These are phyloP conservation scores for Rhizopus sp. DNA, from an alignment of 371 early-diverging fungal species.

Conservation along the genomic window DNA sequence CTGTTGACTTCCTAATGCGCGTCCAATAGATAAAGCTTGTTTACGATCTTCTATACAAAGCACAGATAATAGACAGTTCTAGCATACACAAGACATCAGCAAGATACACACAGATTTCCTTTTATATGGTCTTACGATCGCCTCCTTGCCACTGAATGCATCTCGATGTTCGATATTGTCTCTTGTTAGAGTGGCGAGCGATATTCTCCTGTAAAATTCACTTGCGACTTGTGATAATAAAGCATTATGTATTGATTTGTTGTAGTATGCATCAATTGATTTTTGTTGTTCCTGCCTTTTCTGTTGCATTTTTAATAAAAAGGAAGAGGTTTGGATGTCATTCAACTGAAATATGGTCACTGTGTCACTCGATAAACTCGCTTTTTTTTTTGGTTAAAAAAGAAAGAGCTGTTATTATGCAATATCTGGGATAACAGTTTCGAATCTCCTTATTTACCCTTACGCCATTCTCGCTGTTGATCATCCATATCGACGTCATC, in stretches of 20 bases:
- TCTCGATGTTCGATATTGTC: constrained; percentile 78
- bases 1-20: constrained; percentile 66
- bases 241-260: constrained; percentile 55
- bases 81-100: neutral
- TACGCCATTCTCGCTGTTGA: constrained; percentile 15
- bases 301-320: constrained; percentile 33
- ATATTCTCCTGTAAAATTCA: constrained; percentile 58
- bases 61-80: constrained; percentile 2
- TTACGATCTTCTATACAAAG: constrained; percentile 51
- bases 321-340: constrained; percentile 10
- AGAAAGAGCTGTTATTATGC: constrained; percentile 1
- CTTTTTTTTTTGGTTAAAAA: constrained; percentile 8
- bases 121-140: constrained; percentile 57
- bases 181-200: constrained; percentile 66
- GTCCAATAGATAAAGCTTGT: constrained; percentile 67
- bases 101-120: no score
- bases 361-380: constrained; percentile 18
- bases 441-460: constrained; percentile 13
- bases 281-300: constrained; percentile 37
- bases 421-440: neutral
- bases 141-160: constrained; percentile 80
- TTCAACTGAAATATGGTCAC: constrained; percentile 8
- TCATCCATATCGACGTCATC: neutral
- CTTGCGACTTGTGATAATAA: constrained; percentile 76
- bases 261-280: constrained; percentile 38